phyloP scores from a whole-genome alignment of 345 rosid species.

The Odontarrhena argentea region DNA sequence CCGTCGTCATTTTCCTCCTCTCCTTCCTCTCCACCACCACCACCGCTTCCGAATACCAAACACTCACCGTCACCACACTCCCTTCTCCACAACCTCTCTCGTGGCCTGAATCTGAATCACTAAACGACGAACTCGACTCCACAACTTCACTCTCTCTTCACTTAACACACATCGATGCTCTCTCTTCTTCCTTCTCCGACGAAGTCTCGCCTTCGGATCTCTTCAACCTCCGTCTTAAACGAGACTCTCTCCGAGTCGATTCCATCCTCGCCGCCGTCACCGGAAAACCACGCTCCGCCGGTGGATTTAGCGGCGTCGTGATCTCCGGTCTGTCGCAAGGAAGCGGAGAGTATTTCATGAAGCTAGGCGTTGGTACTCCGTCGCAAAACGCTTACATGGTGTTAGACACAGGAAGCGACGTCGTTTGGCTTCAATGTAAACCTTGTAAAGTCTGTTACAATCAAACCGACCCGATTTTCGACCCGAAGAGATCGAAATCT shows the following conservation, averaged over 20 bases:
- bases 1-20: constrained; percentile 35
- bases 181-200: constrained; percentile 49
- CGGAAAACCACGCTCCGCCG: constrained; percentile 32
- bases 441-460: constrained; percentile 87
- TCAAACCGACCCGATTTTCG: constrained; percentile 77
- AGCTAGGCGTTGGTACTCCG: constrained; percentile 89
- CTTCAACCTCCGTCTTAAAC: constrained; percentile 62
- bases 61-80: constrained; percentile 12
- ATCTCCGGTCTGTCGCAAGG: constrained; percentile 89
- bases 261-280: constrained; percentile 49
- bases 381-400: constrained; percentile 73
- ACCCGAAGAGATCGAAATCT: constrained; percentile 71
- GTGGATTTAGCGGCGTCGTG: constrained; percentile 67
- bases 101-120: constrained; percentile 44
- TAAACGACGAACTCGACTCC: constrained; percentile 9
- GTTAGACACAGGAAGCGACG: constrained; percentile 92
- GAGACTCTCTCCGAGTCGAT: constrained; percentile 65
- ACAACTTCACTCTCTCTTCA: constrained; percentile 45
- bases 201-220: constrained; percentile 52
- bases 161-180: constrained; percentile 72
- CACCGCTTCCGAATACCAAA: constrained; percentile 44
- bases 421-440: constrained; percentile 91
- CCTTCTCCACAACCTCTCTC: constrained; percentile 28
- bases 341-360: constrained; percentile 94
- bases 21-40: constrained; percentile 16